These are phyloP conservation scores for Pistacia integerrima DNA, from an alignment of 345 rosid genomes.

Conservation along the genomic window DNA sequence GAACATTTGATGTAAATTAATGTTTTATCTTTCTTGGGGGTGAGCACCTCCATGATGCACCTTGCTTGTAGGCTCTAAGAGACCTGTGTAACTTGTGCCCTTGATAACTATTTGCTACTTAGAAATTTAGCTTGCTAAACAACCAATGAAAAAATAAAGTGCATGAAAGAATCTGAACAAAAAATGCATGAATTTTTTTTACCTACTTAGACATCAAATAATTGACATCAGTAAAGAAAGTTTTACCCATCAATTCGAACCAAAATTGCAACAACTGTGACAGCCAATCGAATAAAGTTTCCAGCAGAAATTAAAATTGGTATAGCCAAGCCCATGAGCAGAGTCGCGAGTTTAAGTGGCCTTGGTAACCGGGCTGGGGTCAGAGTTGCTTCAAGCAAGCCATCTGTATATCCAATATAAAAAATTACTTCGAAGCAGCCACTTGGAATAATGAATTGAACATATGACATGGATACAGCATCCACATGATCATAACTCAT, in stretches of 20 bases:
- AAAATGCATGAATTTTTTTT: background rate
- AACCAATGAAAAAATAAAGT: background rate
- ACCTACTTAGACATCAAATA: background rate
- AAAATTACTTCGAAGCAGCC: slow-evolving; percentile 16
- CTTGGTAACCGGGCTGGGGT: slow-evolving; percentile 77
- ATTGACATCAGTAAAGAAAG: background rate
- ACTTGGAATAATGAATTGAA: slow-evolving; percentile 1
- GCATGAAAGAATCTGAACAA: background rate
- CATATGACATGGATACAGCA: background rate
- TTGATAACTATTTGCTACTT: background rate
- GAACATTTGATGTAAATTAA: background rate
- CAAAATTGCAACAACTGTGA: slow-evolving; percentile 53
- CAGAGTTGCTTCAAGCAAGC: slow-evolving; percentile 91
- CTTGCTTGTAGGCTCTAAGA: background rate
- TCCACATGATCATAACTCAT: slow-evolving; percentile 12
- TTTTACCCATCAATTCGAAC: slow-evolving; percentile 82
- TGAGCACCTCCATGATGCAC: background rate
- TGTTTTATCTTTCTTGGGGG: background rate
- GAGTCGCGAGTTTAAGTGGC: slow-evolving; percentile 94
- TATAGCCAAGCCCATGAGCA: slow-evolving; percentile 62
- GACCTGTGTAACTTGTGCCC: slow-evolving; percentile 1
- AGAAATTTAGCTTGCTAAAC: slow-evolving; percentile 5
- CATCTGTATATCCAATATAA: slow-evolving; percentile 55
- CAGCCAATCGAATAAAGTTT: slow-evolving; percentile 53
- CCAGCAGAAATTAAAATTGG: slow-evolving; percentile 84